Conservation (phyloP, 129 eudicot genomes). For the Ambrosia artemisiifolia region DNA sequence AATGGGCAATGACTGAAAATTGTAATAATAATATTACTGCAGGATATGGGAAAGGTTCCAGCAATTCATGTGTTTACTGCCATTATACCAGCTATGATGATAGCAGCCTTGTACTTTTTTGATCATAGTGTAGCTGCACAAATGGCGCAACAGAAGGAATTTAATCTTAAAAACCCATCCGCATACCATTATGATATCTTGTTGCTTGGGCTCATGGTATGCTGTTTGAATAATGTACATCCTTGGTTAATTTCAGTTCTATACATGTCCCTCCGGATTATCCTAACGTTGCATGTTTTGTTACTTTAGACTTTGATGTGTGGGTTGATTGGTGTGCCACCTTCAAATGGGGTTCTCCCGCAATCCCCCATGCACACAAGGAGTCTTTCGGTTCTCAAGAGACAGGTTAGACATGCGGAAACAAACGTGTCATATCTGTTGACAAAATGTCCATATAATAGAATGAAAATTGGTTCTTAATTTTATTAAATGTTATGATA, state of each 20-base stretch:
- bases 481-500: constrained; percentile 18
- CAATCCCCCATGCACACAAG: constrained; percentile 93
- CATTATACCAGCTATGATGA: constrained; percentile 80
- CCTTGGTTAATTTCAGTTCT: not conserved
- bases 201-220: constrained; percentile 91
- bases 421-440: not conserved
- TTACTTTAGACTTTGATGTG: constrained; percentile 74
- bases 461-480: not conserved
- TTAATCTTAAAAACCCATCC: constrained; percentile 83
- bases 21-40: constrained; percentile 19
- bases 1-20: not conserved
- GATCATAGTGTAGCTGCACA: constrained; percentile 98
- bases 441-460: too few species aligned
- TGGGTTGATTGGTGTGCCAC: constrained; percentile 90
- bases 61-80: constrained; percentile 68
- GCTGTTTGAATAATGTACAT: constrained; percentile 19
- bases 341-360: constrained; percentile 91
- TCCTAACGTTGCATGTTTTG: constrained; percentile 5
- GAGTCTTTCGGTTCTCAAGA: constrained; percentile 79
- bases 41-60: constrained; percentile 90
- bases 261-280: not conserved
- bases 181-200: constrained; percentile 88
- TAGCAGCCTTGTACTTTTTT: constrained; percentile 91
- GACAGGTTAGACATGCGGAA: constrained; percentile 49
- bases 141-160: constrained; percentile 93